Percentiles rank a stretch among this genome's conserved stretches.
Conservation (phyloP, 805 yeast species). For the Candida railenensis region DNA sequence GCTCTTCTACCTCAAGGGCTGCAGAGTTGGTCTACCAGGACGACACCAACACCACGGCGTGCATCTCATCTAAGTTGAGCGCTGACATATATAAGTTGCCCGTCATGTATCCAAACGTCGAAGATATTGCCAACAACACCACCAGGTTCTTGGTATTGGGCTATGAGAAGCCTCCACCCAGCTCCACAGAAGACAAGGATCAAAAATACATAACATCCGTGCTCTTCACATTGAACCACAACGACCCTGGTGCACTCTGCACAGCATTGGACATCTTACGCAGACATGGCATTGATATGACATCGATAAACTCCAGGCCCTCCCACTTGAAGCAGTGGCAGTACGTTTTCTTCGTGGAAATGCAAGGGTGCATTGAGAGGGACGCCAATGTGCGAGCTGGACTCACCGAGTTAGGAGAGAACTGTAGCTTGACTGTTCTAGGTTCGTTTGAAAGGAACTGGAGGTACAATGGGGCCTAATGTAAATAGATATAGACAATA, state of each 20-base stretch:
- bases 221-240: constrained; percentile 61
- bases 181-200: constrained; percentile 7
- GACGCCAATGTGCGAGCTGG: constrained; percentile 31
- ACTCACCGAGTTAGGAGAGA: constrained; percentile 40
- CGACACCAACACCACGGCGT: constrained; percentile 48
- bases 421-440: constrained; percentile 54
- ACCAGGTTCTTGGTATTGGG: constrained; percentile 81
- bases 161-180: constrained; percentile 14
- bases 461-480: constrained; percentile 20
- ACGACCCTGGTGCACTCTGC: constrained; percentile 74
- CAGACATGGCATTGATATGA: constrained; percentile 57
- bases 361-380: constrained; percentile 40
- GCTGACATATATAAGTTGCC: constrained; percentile 59
- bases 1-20: constrained; percentile 81
- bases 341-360: constrained; percentile 79
- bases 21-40: constrained; percentile 58
- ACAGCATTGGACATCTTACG: constrained; percentile 60
- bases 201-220: constrained; percentile 46
- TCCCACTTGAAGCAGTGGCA: constrained; percentile 69
- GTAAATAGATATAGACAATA: too few relatives aligned
- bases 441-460: constrained; percentile 56
- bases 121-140: constrained; percentile 74
- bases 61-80: constrained; percentile 73
- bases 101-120: constrained; percentile 55
- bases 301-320: constrained; percentile 77